Base-by-base conservation (phyloP, 306 rosid species). In the Hippophae rhamnoides region DNA sequence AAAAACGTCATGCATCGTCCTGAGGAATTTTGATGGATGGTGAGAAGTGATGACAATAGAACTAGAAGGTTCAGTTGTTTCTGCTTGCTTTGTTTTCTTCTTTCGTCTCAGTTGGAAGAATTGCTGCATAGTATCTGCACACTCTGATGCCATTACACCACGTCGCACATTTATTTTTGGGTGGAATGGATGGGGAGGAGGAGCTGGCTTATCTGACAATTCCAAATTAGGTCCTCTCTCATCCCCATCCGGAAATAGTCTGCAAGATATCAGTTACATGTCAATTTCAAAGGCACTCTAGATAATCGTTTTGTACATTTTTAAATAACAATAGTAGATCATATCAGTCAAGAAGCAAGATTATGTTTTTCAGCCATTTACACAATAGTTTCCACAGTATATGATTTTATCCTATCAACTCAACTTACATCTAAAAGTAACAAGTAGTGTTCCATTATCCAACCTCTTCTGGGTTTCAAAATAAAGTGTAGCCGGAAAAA, bases 221-320 rank as follows among this genome's bases (percentile, higher is more conserved):
- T 78, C 89, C 6, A 78, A 74, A 14, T 40, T 72, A 59, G 61
- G 76, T 64, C 55, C 82, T 57, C 61, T 31, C 38, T 31, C 88
- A 18, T 79, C 77, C 49, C 78, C 88, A 62, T 80, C 86, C 0
- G 90, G 82, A 61, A 92, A 92, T 56, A 88, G 86, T 63, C 97
- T 92, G 84, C 70, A 56, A 62, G 50, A 43, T 9, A 43, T 26
- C 9, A 23, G 23, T 43, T 43, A 13, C 50, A 14, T 49, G 64
- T 50, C 55, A 60, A 47, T 46, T 60, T 27, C 47, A 31, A 31
- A 10, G 13, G 25, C 38, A 31, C 38, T 31, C 38, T 8, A 25
- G 8, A 25, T 23, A 40, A 51, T 14, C 18, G 2, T 51, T n/a
- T 8, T 31, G 5, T 51, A 7, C 18, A 9, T 46, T 5, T 5